Percentiles rank a stretch among this genome's conserved stretches.
Evolutionary conservation across 192 early-diverging fungal genomes (phyloP).

Genomic region (Coemansia sp.): DNA sequence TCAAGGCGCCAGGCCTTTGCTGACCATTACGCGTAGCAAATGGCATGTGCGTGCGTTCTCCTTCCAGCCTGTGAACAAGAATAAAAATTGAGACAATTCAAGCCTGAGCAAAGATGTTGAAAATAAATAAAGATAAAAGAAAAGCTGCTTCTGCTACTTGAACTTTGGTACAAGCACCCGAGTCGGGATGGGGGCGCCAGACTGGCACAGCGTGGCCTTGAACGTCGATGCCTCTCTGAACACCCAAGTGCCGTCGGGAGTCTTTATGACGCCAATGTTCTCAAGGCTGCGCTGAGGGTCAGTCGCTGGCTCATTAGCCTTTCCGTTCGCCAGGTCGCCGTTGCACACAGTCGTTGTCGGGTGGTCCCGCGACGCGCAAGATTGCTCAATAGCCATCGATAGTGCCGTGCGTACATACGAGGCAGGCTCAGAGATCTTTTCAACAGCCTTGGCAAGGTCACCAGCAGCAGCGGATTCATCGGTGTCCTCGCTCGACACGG

Average conservation of each 20-base stretch:
- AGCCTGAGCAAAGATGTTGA: too few species aligned
- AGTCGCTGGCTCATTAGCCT: neutral
- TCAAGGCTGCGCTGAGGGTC: conserved; percentile 9
- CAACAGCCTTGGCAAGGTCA: conserved; percentile 10
- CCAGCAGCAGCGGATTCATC: neutral
- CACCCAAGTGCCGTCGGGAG: conserved; percentile 29
- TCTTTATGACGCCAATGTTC: conserved; percentile 41
- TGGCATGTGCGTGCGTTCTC: conserved; percentile 15
- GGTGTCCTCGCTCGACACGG: neutral
- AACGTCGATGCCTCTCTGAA: conserved; percentile 37
- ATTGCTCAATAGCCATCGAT: conserved; percentile 22
- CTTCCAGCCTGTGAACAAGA: neutral
- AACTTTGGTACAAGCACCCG: conserved; percentile 35
- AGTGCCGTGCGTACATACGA: conserved; percentile 47
- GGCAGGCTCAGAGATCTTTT: conserved; percentile 26
- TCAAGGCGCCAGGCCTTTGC: neutral
- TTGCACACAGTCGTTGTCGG: neutral
- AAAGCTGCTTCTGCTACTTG: neutral
- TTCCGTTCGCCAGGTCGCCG: neutral
- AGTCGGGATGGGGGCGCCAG: conserved; percentile 37
- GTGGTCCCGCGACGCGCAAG: neutral
- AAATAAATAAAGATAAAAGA: neutral
- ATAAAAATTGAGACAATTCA: too few species aligned
- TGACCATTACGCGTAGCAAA: conserved; percentile 6
- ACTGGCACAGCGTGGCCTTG: conserved; percentile 37